Percentiles rank a stretch among this genome's conserved stretches.
Conservation (phyloP, 2,329 filamentous ascomycete species). For the Verticillium isaacii region DNA sequence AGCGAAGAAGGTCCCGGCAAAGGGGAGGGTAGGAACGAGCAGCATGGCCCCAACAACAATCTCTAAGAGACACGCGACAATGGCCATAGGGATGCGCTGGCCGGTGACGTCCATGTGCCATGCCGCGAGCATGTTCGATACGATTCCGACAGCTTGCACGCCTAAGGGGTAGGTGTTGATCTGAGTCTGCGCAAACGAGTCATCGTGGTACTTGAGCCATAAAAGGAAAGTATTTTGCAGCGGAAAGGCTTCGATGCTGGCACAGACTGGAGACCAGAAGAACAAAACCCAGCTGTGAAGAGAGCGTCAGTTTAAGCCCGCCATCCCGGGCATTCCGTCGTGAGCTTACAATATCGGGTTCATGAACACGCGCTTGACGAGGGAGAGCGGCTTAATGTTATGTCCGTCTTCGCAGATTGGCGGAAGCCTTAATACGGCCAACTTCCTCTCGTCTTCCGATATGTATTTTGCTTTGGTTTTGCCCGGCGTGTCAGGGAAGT, state of each 20-base stretch:
- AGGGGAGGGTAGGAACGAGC: conserved; percentile 22
- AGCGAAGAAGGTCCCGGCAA: conserved; percentile 20
- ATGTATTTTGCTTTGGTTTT: conserved; percentile 21
- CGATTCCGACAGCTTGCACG: conserved; percentile 26
- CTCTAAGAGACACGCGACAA: conserved; percentile 25
- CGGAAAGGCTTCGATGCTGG: conserved; percentile 26
- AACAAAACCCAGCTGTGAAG: conserved; percentile 20
- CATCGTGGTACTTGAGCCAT: conserved; percentile 20
- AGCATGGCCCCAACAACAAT: conserved; percentile 26
- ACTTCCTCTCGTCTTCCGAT: conserved; percentile 24
- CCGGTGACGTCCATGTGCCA: conserved; percentile 31
- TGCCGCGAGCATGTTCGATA: conserved; percentile 25
- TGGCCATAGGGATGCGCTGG: conserved; percentile 25
- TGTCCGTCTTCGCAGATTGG: conserved; percentile 18
- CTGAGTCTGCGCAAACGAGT: conserved; percentile 20
- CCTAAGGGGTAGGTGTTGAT: conserved; percentile 33
- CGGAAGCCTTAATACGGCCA: conserved; percentile 31
- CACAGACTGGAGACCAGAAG: conserved; percentile 27
- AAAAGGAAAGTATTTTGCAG: conserved; percentile 21
- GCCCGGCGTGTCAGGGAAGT: conserved; percentile 45
- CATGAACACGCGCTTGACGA: conserved; percentile 16
- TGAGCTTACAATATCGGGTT: conserved; percentile 16
- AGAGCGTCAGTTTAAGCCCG: background rate
- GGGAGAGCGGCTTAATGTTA: conserved; percentile 13
- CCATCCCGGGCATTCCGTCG: conserved; percentile 1